Conservation (phyloP, 1,284 basidiomycete species). For the Cryptococcus sp. region DNA sequence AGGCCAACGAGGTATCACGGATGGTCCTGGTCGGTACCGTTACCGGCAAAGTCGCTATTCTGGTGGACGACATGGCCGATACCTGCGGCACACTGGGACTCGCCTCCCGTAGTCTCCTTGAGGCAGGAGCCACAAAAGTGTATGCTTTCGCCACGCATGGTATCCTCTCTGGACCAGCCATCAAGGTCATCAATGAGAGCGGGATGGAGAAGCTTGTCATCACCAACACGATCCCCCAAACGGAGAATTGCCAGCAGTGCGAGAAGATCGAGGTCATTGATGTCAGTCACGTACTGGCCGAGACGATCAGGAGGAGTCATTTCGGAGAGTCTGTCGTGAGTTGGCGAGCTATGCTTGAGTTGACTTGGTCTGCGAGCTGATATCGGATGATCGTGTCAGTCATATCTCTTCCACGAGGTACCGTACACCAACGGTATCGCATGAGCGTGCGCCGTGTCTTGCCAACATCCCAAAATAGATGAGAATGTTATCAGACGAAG, state of each 20-base stretch:
- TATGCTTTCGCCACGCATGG: conserved; percentile 97
- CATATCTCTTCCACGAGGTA: conserved; percentile 56
- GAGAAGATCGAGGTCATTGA: conserved; percentile 93
- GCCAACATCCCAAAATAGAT: too few species aligned
- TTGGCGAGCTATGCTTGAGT: conserved; percentile 7
- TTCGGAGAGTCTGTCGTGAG: conserved; percentile 55
- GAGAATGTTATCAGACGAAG: too few species aligned
- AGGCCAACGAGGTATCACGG: conserved; percentile 97
- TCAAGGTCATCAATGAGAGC: conserved; percentile 69
- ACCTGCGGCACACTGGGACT: conserved; percentile 97
- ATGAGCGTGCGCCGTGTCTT: too few species aligned
- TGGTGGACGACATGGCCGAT: conserved; percentile 99
- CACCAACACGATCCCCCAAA: conserved; percentile 96
- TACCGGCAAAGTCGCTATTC: conserved; percentile 87
- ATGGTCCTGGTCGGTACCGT: conserved; percentile 98
- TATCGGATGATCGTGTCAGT: conserved; percentile 27
- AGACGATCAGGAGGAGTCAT: conserved; percentile 84
- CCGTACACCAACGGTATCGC: conserved; percentile 42
- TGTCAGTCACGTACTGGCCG: conserved; percentile 90
- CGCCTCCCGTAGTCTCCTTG: conserved; percentile 83
- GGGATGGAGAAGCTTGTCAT: conserved; percentile 93
- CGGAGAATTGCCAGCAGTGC: conserved; percentile 72
- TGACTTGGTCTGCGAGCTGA: too few species aligned
- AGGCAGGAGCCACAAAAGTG: conserved; percentile 84
- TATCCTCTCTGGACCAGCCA: conserved; percentile 87